Evolutionary conservation across 2,329 filamentous ascomycete species (phyloP), one percentile per base, ranked within the genome.

Genomic region (Botrytis paeoniae): DNA sequence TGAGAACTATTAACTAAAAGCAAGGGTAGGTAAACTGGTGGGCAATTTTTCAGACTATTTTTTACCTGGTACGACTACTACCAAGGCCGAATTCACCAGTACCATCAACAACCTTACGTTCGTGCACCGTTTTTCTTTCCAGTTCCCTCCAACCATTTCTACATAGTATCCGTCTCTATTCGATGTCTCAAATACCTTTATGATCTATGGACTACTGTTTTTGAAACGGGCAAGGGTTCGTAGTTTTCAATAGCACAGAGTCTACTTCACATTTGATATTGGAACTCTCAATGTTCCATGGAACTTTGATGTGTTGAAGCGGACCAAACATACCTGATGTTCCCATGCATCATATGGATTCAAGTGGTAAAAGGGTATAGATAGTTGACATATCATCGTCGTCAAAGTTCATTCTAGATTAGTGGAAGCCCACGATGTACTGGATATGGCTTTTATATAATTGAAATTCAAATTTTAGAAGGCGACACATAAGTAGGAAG

Each of bases 21-120:
- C 22, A 20, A 16, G 41, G 18, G 22, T 57, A 78, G 76, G 78
- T 35, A 69, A 74, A 39, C 71, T 79, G 60, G 83, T 87, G 4
- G 60, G 54, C 6, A 74, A 73, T 48, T 70, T 73, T 25, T 72
- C 68, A 64, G 54, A 51, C 35, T 63, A 85, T 77, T 82, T 82
- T 73, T 78, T 81, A 39, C 78, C 77, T 10, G 78, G 78, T 10
- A 80, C 82, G 4, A 82, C 80, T 14, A 75, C 77, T 6, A 79
- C 81, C 7, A 81, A 80, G 64, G 79, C 75, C 4, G 75, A 83
- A 9, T 89, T 89, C 76, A 76, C 81, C 29, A 73, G 76, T 3
- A 77, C 76, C 18, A 77, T 88, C 45, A 84, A 88, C 76, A 81
- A 77, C 65, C 82, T 87, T 73, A 81, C 87, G 80, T 86, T 78